These are phyloP conservation scores for Pascua guehoae DNA, from an alignment of 1,284 basidiomycete species.

Conservation along the genomic window DNA sequence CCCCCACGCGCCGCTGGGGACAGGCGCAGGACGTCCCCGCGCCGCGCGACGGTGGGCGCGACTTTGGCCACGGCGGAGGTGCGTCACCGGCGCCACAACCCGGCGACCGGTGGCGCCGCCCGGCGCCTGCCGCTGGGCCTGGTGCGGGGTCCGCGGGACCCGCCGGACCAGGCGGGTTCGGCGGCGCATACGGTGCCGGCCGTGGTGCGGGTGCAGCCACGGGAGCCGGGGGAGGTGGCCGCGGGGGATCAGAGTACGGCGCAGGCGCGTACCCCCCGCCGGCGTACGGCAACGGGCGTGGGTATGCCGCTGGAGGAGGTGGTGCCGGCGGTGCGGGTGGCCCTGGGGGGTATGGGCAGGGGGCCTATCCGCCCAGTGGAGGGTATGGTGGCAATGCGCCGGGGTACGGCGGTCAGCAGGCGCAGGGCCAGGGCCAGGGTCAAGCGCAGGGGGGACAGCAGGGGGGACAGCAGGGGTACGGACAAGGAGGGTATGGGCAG, in stretches of 20 bases:
- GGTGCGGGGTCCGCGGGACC: not conserved
- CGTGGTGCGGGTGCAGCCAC: not conserved
- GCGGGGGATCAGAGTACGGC: conserved; percentile 21
- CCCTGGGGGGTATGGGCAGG: not conserved
- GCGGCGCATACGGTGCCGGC: not conserved
- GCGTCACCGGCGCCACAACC: not conserved
- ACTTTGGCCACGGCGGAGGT: conserved; percentile 3
- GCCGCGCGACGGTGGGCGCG: conserved; percentile 1
- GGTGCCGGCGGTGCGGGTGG: conserved; percentile 5
- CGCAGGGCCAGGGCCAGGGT: not conserved
- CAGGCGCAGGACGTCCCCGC: not conserved
- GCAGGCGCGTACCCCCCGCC: conserved; percentile 5
- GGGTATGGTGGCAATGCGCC: not conserved
- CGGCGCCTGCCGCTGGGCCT: not conserved
- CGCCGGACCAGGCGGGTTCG: not conserved
- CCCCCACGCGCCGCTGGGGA: not conserved
- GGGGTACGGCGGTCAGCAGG: conserved; percentile 1
- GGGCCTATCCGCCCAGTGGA: not conserved
- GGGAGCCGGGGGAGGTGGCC: not conserved
- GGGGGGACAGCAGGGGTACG: not conserved
- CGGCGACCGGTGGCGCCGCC: not conserved
- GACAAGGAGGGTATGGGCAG: conserved; percentile 4
- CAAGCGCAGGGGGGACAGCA: not conserved
- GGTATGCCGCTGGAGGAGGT: not conserved
- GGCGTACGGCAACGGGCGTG: conserved; percentile 4